Conservation (phyloP, 1,139 yeast genomes). For the Yamadazyma diddensiae region DNA sequence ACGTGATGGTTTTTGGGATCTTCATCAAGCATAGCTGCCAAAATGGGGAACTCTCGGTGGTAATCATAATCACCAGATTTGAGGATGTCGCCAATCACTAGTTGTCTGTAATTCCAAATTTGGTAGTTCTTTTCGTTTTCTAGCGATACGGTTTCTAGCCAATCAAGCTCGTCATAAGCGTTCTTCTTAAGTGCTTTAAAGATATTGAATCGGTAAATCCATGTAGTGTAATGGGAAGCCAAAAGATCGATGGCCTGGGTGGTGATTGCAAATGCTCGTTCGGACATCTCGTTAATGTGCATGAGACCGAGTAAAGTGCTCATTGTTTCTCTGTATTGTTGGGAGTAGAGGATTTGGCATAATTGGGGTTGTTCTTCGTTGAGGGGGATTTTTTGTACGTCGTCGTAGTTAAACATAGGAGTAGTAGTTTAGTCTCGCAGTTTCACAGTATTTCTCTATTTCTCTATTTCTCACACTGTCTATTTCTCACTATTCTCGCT, state of each 20-base stretch:
- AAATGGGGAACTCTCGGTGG: constrained; percentile 58
- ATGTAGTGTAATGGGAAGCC: constrained; percentile 90
- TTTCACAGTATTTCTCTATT: too few species aligned
- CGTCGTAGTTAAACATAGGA: constrained; percentile 37
- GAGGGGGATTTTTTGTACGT: constrained; percentile 38
- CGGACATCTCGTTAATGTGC: constrained; percentile 58
- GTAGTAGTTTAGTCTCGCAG: too few species aligned
- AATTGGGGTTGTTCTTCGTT: constrained; percentile 51
- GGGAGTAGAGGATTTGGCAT: constrained; percentile 75
- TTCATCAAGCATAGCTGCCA: constrained; percentile 64
- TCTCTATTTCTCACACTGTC: too few species aligned
- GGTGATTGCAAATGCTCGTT: constrained; percentile 69
- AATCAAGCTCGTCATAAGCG: constrained; percentile 54
- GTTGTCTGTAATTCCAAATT: constrained; percentile 89
- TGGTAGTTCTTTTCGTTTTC: constrained; percentile 89
- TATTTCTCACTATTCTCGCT: too few species aligned
- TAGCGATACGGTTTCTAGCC: constrained; percentile 77
- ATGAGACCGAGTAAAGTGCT: constrained; percentile 63
- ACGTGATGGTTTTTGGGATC: constrained; percentile 94
- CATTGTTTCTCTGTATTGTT: constrained; percentile 62
- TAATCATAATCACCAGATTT: constrained; percentile 32
- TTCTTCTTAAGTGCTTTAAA: constrained; percentile 38
- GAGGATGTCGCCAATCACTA: constrained; percentile 40
- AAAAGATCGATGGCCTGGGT: constrained; percentile 59
- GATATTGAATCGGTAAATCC: constrained; percentile 74